Evolutionary conservation across 768 basidiomycete genomes (phyloP).

Genomic region (Suillus americanus): DNA sequence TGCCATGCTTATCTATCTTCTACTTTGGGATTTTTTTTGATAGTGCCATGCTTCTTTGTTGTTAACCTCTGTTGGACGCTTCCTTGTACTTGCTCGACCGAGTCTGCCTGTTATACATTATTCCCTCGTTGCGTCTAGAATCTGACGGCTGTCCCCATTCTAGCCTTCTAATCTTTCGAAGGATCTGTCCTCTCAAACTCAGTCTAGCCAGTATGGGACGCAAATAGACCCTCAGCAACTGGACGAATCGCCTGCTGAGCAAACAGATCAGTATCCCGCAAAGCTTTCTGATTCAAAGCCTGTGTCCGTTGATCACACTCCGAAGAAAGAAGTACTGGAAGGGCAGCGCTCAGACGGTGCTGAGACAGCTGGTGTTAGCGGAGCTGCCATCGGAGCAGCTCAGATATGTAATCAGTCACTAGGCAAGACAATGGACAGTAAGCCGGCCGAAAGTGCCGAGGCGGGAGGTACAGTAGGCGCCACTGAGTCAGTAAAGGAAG

Average conservation of each 20-base stretch:
- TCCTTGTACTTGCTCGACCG: no score
- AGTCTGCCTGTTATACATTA: neutral
- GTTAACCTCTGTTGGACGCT: neutral
- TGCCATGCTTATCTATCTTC: neutral
- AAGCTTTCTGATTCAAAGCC: neutral
- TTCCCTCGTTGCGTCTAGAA: neutral
- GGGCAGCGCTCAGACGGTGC: neutral
- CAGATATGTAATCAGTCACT: neutral
- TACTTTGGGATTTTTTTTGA: neutral
- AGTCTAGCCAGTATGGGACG: neutral
- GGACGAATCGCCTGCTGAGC: neutral
- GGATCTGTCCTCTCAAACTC: neutral
- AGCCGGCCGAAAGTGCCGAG: neutral
- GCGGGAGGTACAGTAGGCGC: neutral
- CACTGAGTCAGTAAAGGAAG: slow-evolving; percentile 4
- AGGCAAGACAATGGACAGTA: neutral
- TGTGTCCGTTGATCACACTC: neutral
- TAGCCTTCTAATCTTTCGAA: neutral
- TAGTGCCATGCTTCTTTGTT: neutral
- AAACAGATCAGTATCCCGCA: neutral
- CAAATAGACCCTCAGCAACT: neutral
- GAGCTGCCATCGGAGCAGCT: neutral
- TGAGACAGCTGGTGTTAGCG: neutral
- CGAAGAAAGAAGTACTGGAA: neutral
- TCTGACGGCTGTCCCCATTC: neutral